A percentile compares a stretch with the other conserved stretches of the same genome.
These are phyloP conservation scores for Nitzschia sp. DNA, from an alignment of 108 stramenopile genomes.

Conservation along the genomic window DNA sequence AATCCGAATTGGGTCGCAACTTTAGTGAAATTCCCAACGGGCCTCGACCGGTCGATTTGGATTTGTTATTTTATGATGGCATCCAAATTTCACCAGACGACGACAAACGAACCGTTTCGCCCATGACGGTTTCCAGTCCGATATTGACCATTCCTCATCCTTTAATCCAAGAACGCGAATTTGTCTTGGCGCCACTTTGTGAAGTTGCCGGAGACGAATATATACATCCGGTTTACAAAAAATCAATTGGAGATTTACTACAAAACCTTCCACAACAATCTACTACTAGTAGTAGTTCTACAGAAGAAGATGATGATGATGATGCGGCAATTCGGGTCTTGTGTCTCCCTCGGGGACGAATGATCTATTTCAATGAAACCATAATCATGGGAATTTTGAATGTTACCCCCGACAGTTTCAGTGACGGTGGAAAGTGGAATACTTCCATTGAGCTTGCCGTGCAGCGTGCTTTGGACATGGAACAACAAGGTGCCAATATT, in stretches of 20 bases:
- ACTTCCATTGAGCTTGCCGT: slow-evolving; percentile 66
- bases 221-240: slow-evolving; percentile 51
- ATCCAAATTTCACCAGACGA: slow-evolving; percentile 10
- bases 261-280: slow-evolving; percentile 9
- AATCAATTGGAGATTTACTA: slow-evolving; percentile 50
- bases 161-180: slow-evolving; percentile 85
- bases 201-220: slow-evolving; percentile 63
- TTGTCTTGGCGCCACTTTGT: slow-evolving; percentile 89
- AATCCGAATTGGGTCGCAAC: slow-evolving; percentile 68
- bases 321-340: slow-evolving; percentile 42
- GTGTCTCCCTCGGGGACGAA: slow-evolving; percentile 72
- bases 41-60: slow-evolving; percentile 91
- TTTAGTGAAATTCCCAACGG: slow-evolving; percentile 63
- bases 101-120: not conserved
- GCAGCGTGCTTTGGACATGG: slow-evolving; percentile 75
- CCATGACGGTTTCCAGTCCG: slow-evolving; percentile 39
- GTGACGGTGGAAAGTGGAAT: slow-evolving; percentile 88
- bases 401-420: slow-evolving; percentile 96
- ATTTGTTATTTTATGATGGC: slow-evolving; percentile 71
- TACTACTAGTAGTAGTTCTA: not conserved
- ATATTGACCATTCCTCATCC: slow-evolving; percentile 88
- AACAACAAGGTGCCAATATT: slow-evolving; percentile 83
- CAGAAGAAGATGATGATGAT: too few relatives aligned
- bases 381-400: slow-evolving; percentile 96
- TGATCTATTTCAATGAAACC: slow-evolving; percentile 69